Base-by-base conservation (phyloP, 192 early-diverging fungal genomes). In the Lobosporangium transversale region DNA sequence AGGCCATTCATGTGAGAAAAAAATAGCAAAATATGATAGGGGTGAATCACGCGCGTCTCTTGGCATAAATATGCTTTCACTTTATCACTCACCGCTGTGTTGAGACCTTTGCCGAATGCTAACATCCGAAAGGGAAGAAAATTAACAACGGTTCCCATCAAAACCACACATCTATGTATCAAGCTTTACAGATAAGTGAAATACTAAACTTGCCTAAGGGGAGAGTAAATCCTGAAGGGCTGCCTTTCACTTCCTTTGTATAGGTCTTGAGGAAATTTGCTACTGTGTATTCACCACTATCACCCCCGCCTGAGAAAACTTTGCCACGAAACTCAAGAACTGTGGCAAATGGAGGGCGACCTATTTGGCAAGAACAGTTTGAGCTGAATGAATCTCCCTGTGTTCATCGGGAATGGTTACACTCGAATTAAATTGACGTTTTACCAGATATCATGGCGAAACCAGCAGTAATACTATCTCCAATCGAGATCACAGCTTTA, bases 401-500 rank as follows among this genome's bases (percentile, higher is more conserved):
- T n/a, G n/a, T n/a, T n/a, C n/a, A n/a, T n/a, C n/a, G n/a, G n/a
- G n/a, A n/a, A 42, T 42, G 5, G 54, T 40, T 42, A 42, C 54
- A 57, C 54, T 21, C 5, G n/a, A 29, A 29, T 12, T 20, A 30
- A 35, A 58, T 3, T 36, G 2, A 56, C 20, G 1, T 0, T 35
- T 32, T 79, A 81, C 82, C 81, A 47, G 84, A 83, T 12, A 78
- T 20, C 83, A 85, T 83, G 27, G 81, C 85, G 47, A 87, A 87
- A 32, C 85, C 85, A n/a, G 85, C 85, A 17, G 81, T 68, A 33
- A 87, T 85, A 27, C 81, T 83, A 51, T 87, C 85, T 24, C 85
- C 85, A 10, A 87, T 66, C 18, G 81, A 78, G 17, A 82, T 69
- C 23, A 87, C 75, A 14, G 75, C 64, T 73, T 80, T 80, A 30